Evolutionary conservation across 192 early-diverging fungal species (phyloP).

Genomic region (Backusella tuberculispora): DNA sequence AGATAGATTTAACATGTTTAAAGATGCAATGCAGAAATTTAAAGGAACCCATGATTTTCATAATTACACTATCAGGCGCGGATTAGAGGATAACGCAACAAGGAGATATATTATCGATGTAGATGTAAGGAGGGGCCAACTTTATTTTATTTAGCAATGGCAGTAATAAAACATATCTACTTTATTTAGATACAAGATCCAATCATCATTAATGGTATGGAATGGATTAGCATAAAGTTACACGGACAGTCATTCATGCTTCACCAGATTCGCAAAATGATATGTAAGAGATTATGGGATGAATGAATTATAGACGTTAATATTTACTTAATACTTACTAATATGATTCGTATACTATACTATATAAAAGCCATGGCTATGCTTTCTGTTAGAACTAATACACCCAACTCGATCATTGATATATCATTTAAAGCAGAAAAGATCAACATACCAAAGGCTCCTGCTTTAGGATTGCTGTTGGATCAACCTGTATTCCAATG

Average conservation of each 20-base stretch:
- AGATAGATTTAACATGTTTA: conserved; percentile 67
- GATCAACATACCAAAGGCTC: conserved; percentile 97
- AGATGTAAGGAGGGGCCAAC: conserved; percentile 45
- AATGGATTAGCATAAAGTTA: conserved; percentile 93
- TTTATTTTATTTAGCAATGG: not conserved
- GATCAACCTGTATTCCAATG: conserved; percentile 73
- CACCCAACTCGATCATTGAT: conserved; percentile 69
- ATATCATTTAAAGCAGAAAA: conserved; percentile 66
- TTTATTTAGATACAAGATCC: conserved; percentile 57
- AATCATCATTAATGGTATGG: conserved; percentile 65
- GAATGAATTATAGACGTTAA: not conserved
- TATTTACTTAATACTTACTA: no score
- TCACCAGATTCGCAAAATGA: conserved; percentile 99
- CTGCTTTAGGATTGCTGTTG: conserved; percentile 85
- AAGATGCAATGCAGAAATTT: conserved; percentile 71
- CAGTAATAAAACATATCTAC: not conserved
- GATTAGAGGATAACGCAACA: conserved; percentile 74
- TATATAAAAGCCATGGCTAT: conserved; percentile 63
- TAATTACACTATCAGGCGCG: conserved; percentile 90
- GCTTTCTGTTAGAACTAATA: conserved; percentile 78
- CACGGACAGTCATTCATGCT: conserved; percentile 98
- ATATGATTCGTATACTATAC: not conserved
- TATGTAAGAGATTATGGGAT: conserved; percentile 61
- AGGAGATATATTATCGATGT: conserved; percentile 86
- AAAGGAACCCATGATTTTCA: conserved; percentile 91